Evolutionary conservation across 2,329 filamentous ascomycete species (phyloP).

Genomic region (Fusarium mexicanum): DNA sequence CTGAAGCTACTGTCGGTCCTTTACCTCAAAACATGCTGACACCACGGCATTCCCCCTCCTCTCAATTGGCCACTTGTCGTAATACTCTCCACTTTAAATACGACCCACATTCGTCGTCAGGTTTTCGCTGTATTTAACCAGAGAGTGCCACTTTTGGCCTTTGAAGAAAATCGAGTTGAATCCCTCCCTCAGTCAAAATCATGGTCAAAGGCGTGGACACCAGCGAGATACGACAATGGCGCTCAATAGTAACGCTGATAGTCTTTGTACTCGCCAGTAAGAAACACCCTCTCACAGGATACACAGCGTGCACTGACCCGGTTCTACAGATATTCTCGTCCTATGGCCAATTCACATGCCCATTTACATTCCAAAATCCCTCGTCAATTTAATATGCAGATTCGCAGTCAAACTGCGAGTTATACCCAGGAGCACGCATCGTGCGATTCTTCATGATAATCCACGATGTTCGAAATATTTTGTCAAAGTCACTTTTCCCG

Average conservation of each 20-base stretch:
- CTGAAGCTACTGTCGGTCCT: neutral
- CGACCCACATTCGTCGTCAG: neutral
- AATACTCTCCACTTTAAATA: neutral
- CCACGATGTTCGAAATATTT: constrained; percentile 49
- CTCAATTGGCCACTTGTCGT: neutral
- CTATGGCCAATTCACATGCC: constrained; percentile 75
- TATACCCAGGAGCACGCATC: constrained; percentile 55
- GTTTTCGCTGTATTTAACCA: constrained; percentile 1
- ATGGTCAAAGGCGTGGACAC: constrained; percentile 34
- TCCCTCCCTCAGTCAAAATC: neutral
- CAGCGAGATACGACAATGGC: constrained; percentile 67
- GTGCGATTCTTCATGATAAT: constrained; percentile 34
- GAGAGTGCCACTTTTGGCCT: neutral
- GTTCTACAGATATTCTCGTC: constrained; percentile 69
- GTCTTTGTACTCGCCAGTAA: constrained; percentile 76
- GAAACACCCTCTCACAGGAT: constrained; percentile 48
- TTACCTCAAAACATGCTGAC: neutral
- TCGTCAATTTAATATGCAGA: constrained; percentile 58
- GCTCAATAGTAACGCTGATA: constrained; percentile 75
- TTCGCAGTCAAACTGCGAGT: constrained; percentile 55
- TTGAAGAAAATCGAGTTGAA: neutral
- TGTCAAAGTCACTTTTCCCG: constrained; percentile 65
- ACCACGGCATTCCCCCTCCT: neutral
- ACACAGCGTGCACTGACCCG: neutral
- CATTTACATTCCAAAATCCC: constrained; percentile 63